Conservation (phyloP, 192 early-diverging fungal genomes). For the Umbelopsis sp. region DNA sequence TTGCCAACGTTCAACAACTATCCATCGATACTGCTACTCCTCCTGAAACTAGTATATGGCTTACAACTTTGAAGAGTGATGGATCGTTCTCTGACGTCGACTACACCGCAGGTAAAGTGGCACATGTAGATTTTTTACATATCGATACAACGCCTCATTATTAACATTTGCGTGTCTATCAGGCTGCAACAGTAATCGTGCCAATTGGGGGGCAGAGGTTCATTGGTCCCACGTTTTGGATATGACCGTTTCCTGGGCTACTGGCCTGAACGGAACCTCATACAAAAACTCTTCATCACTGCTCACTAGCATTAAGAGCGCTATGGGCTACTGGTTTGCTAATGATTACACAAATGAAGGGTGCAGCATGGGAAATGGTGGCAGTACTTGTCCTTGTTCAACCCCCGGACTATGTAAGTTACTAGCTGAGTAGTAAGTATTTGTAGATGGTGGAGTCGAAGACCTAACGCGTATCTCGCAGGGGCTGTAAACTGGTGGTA, state of each 20-base stretch:
- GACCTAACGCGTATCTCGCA: neutral
- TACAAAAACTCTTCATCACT: slow-evolving; percentile 19
- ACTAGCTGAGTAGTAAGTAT: too few relatives aligned
- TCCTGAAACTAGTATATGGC: slow-evolving; percentile 2
- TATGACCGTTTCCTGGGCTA: slow-evolving; percentile 10
- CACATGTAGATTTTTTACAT: too few relatives aligned
- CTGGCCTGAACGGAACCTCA: slow-evolving; percentile 1
- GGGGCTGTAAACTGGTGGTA: slow-evolving; percentile 20
- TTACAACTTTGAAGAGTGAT: neutral
- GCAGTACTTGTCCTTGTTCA: slow-evolving; percentile 33
- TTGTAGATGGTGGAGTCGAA: neutral
- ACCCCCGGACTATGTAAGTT: slow-evolving; percentile 36
- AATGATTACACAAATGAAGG: slow-evolving; percentile 25
- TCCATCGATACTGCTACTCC: neutral
- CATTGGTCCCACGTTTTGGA: slow-evolving; percentile 17
- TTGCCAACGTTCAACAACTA: neutral
- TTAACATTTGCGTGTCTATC: neutral
- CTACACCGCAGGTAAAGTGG: slow-evolving; percentile 6
- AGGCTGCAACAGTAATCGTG: slow-evolving; percentile 1
- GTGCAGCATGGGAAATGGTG: slow-evolving; percentile 26
- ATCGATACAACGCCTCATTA: neutral
- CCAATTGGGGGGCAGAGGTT: slow-evolving; percentile 5
- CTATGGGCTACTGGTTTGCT: slow-evolving; percentile 31
- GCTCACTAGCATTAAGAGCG: slow-evolving; percentile 13
- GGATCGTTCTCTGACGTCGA: slow-evolving; percentile 19